Conservation (phyloP, 148 eudicot species). For the Amaranthus cruentus region DNA sequence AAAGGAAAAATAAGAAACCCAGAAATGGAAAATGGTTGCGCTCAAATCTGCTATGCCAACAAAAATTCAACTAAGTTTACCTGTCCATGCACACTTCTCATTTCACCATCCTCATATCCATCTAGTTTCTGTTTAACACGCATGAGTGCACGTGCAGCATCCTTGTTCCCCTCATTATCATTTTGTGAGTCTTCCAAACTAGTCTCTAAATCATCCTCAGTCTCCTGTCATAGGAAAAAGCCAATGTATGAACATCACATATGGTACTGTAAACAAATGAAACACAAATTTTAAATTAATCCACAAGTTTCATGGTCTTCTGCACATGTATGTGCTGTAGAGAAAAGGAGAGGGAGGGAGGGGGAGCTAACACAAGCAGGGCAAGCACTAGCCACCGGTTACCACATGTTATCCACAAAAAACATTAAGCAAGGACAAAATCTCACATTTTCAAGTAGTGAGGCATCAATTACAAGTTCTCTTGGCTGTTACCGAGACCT, state of each 20-base stretch:
- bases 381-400: no score
- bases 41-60: not conserved
- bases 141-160: constrained; percentile 93
- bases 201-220: constrained; percentile 66
- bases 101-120: constrained; percentile 99
- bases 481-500: no score
- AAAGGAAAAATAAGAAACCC: not conserved
- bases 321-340: not conserved
- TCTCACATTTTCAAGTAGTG: no score
- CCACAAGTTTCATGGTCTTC: not conserved
- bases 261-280: not conserved
- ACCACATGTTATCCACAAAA: no score
- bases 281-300: not conserved
- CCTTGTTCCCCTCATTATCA: constrained; percentile 90
- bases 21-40: not conserved
- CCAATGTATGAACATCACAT: not conserved
- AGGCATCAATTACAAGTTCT: no score
- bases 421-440: no score
- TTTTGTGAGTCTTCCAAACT: constrained; percentile 79
- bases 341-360: not conserved
- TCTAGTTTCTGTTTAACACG: constrained; percentile 97
- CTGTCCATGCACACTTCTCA: constrained; percentile 97
- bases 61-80: constrained; percentile 28
- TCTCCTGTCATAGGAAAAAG: constrained; percentile 44
- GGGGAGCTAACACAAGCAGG: no score